Conservation (phyloP, 805 yeast genomes). For the Saturnispora gosingensis region DNA sequence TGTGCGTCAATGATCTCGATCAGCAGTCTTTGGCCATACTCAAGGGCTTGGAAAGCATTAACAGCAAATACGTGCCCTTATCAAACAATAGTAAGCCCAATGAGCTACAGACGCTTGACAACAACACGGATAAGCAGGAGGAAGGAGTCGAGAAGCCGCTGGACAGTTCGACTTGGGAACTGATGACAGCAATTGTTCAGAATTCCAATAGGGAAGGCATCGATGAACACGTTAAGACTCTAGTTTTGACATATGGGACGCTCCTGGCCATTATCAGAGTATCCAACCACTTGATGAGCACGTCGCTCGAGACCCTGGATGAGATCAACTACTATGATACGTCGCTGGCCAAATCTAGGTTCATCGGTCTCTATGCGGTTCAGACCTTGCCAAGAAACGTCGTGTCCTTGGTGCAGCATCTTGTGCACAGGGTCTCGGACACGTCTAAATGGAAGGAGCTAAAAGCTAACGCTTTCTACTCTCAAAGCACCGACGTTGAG, state of each 20-base stretch:
- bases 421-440: constrained; percentile 5
- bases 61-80: not conserved
- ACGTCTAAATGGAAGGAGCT: constrained; percentile 13
- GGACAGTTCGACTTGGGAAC: not conserved
- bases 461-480: not conserved
- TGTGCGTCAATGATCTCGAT: not conserved
- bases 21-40: not conserved
- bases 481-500: not conserved
- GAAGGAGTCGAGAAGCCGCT: not conserved
- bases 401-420: not conserved
- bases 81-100: not conserved
- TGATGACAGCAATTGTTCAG: not conserved
- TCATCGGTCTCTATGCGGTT: constrained; percentile 28
- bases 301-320: constrained; percentile 35
- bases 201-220: not conserved
- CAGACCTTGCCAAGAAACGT: constrained; percentile 31
- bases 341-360: constrained; percentile 26
- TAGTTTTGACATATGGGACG: constrained; percentile 1
- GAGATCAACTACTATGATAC: constrained; percentile 41
- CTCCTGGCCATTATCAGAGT: not conserved
- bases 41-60: not conserved
- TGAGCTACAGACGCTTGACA: not conserved
- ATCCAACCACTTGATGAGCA: constrained; percentile 27
- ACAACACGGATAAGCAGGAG: not conserved
- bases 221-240: not conserved